A percentile compares a stretch with the other conserved stretches of the same genome.
phyloP scores from a whole-genome alignment of 106 monocot species.

The Dendrobium chrysotoxum region DNA sequence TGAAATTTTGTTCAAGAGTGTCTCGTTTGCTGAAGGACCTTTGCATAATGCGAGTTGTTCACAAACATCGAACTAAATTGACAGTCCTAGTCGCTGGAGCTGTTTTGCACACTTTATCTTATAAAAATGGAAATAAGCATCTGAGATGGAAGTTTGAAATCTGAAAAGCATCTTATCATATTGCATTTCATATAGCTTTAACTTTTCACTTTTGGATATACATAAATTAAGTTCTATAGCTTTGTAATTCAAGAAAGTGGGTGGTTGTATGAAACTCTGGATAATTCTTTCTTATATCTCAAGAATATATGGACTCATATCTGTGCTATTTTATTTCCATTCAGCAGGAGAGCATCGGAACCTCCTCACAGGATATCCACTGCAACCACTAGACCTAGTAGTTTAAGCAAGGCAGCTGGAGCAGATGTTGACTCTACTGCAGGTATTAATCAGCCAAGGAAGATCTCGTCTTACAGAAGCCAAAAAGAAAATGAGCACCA shows the following conservation, averaged over 20 bases:
- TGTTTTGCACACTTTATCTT: too few relatives aligned
- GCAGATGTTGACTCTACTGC: constrained; percentile 17
- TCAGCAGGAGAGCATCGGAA: constrained; percentile 34
- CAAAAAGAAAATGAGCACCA: constrained; percentile 38
- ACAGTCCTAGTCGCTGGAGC: too few relatives aligned
- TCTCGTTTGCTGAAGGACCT: too few relatives aligned
- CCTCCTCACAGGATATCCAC: constrained; percentile 32
- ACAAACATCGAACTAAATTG: too few relatives aligned
- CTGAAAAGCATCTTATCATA: too few relatives aligned
- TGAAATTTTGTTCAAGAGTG: too few relatives aligned
- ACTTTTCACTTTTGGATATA: too few relatives aligned
- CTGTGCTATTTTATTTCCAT: background rate
- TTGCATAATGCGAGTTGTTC: too few relatives aligned
- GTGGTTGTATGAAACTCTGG: background rate
- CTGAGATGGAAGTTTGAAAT: too few relatives aligned
- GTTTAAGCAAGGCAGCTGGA: constrained; percentile 9
- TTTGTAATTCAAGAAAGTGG: background rate
- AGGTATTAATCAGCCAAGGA: constrained; percentile 11
- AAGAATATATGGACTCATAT: background rate
- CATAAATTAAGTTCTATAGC: too few relatives aligned
- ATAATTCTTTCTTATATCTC: background rate
- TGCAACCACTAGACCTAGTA: constrained; percentile 12
- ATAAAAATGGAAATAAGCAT: too few relatives aligned
- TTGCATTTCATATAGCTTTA: too few relatives aligned
- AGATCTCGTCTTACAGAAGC: constrained; percentile 37